phyloP scores from a whole-genome alignment of 306 rosid genomes.

The Dalbergia cultrata region DNA sequence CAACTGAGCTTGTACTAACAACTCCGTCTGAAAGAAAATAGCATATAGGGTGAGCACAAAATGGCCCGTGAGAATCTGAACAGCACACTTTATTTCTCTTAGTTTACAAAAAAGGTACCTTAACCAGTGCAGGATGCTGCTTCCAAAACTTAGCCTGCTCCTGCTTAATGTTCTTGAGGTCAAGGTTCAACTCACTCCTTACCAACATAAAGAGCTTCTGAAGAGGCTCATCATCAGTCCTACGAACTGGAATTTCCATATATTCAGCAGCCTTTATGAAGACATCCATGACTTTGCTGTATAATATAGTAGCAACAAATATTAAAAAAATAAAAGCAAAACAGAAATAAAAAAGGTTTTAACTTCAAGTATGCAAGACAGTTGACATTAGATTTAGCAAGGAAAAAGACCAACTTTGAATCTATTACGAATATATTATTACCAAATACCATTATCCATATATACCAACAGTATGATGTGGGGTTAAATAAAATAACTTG shows the following conservation, averaged over 20 bases:
- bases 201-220: constrained; percentile 96
- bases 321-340: neutral
- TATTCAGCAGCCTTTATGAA: constrained; percentile 96
- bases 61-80: constrained; percentile 40
- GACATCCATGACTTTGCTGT: constrained; percentile 99
- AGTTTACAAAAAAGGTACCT: constrained; percentile 61
- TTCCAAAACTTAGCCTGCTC: constrained; percentile 99
- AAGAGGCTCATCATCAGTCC: constrained; percentile 93
- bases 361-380: constrained; percentile 20
- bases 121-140: constrained; percentile 96
- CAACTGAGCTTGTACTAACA: constrained; percentile 96
- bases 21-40: constrained; percentile 78
- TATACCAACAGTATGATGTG: neutral
- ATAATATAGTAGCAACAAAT: constrained; percentile 23
- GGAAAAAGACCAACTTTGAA: neutral
- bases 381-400: too few relatives aligned
- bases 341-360: neutral
- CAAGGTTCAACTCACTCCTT: constrained; percentile 96
- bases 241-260: constrained; percentile 95
- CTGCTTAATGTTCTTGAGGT: constrained; percentile 98
- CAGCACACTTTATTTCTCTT: constrained; percentile 27
- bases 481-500: constrained; percentile 27
- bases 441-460: constrained; percentile 10
- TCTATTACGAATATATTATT: constrained; percentile 8
- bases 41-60: constrained; percentile 44